phyloP scores from a whole-genome alignment of 129 eudicot genomes.

The Flaveria sonorensis region DNA sequence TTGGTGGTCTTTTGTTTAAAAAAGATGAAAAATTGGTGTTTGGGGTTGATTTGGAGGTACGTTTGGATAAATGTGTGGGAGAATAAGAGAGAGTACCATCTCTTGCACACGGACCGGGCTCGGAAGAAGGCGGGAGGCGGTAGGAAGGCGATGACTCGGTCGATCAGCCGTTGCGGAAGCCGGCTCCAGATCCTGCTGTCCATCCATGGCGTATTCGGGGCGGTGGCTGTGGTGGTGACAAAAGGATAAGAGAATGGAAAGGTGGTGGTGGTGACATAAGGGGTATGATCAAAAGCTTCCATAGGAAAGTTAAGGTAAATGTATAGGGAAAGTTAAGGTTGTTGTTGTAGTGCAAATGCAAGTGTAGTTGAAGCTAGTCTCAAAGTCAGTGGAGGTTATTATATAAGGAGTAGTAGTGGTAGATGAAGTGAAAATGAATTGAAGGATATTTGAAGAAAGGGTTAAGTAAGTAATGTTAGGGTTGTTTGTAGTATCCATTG shows the following conservation, averaged over 20 bases:
- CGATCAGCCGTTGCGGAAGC: slow-evolving; percentile 68
- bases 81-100: slow-evolving; percentile 82
- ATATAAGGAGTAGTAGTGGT: background rate
- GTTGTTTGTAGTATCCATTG: slow-evolving; percentile 29
- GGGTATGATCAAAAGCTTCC: slow-evolving; percentile 70
- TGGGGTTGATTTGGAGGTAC: slow-evolving; percentile 68
- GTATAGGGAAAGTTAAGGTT: slow-evolving; percentile 54
- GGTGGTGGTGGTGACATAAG: slow-evolving; percentile 35
- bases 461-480: slow-evolving; percentile 11
- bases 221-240: slow-evolving; percentile 15
- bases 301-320: slow-evolving; percentile 32
- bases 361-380: slow-evolving; percentile 33
- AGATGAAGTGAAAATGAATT: background rate
- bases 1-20: slow-evolving; percentile 57
- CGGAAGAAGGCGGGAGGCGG: slow-evolving; percentile 89
- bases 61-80: slow-evolving; percentile 64
- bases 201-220: slow-evolving; percentile 59
- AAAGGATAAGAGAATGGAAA: slow-evolving; percentile 43
- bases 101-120: slow-evolving; percentile 76
- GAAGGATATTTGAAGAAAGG: slow-evolving; percentile 15
- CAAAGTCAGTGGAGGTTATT: slow-evolving; percentile 53
- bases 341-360: slow-evolving; percentile 7
- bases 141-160: slow-evolving; percentile 75
- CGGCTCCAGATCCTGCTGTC: slow-evolving; percentile 86
- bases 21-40: slow-evolving; percentile 71